Evolutionary conservation across 2,329 filamentous ascomycete genomes (phyloP).

Genomic region (Ophioceras dolichostomum): DNA sequence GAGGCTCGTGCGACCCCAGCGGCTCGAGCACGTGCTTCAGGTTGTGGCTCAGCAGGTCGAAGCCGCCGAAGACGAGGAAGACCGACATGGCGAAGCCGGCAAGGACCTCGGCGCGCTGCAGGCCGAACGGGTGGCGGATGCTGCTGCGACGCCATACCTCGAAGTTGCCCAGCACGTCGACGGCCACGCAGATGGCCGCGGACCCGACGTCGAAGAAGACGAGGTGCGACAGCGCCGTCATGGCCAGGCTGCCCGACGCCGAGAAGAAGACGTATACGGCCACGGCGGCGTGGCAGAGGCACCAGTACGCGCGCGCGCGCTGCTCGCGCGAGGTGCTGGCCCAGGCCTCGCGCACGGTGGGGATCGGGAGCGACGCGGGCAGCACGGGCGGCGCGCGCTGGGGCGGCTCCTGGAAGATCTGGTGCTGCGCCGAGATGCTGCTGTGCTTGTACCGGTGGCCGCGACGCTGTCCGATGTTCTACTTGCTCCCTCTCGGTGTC

Average conservation of each 20-base stretch:
- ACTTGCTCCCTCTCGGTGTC: too few relatives aligned
- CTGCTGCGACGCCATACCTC: slow-evolving; percentile 93
- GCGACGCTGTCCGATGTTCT: slow-evolving; percentile 83
- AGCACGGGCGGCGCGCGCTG: slow-evolving; percentile 76
- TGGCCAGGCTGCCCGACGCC: slow-evolving; percentile 73
- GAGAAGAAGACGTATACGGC: slow-evolving; percentile 78
- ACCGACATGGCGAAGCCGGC: slow-evolving; percentile 94
- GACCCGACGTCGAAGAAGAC: slow-evolving; percentile 93
- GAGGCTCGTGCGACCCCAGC: slow-evolving; percentile 8
- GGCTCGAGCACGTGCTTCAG: slow-evolving; percentile 82
- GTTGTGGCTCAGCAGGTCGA: slow-evolving; percentile 89
- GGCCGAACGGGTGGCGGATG: slow-evolving; percentile 84
- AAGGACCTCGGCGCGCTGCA: slow-evolving; percentile 86
- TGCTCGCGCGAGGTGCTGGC: slow-evolving; percentile 85
- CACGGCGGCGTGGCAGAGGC: slow-evolving; percentile 72
- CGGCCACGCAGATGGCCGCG: slow-evolving; percentile 78
- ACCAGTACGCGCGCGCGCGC: slow-evolving; percentile 75
- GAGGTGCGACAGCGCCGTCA: slow-evolving; percentile 85
- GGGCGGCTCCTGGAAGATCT: slow-evolving; percentile 90
- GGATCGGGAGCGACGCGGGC: slow-evolving; percentile 83
- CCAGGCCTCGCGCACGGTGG: slow-evolving; percentile 78
- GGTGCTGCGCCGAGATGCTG: slow-evolving; percentile 75
- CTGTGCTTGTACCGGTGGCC: slow-evolving; percentile 98
- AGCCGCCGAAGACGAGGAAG: slow-evolving; percentile 91
- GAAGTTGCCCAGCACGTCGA: slow-evolving; percentile 92